A percentile compares a stretch with the other conserved stretches of the same genome.
Conservation (phyloP, 2,329 filamentous ascomycete genomes). For the Phialocephala sp. region DNA sequence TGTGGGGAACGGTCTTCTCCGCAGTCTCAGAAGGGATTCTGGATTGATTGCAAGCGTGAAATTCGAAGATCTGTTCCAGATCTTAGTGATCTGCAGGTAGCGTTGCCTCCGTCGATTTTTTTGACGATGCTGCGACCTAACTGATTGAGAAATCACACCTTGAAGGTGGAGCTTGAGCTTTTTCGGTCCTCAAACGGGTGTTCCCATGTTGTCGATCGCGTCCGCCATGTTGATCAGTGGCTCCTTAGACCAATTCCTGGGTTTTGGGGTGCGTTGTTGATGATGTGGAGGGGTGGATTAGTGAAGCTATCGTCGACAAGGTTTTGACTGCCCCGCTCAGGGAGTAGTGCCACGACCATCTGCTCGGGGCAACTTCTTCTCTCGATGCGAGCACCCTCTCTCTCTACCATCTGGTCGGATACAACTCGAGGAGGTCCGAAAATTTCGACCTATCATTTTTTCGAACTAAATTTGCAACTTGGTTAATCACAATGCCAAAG, state of each 20-base stretch:
- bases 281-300: neutral
- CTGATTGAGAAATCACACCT: neutral
- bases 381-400: too few relatives aligned
- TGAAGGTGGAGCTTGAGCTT: neutral
- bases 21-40: neutral
- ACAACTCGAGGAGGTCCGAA: neutral
- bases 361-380: neutral
- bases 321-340: neutral
- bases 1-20: neutral
- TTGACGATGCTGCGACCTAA: neutral
- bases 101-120: neutral
- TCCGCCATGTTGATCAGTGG: neutral
- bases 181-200: neutral
- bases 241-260: neutral
- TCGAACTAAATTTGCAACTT: neutral
- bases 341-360: neutral
- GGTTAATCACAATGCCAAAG: neutral
- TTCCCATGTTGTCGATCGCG: neutral
- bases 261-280: neutral
- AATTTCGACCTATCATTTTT: neutral
- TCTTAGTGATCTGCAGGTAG: neutral
- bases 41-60: neutral
- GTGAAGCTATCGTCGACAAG: neutral
- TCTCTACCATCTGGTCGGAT: neutral
- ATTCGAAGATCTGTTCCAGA: slow-evolving; percentile 2